Percentiles rank a stretch among this genome's conserved stretches.
Evolutionary conservation across 2,329 filamentous ascomycete species (phyloP).

Genomic region (Elsinoe necatrix): DNA sequence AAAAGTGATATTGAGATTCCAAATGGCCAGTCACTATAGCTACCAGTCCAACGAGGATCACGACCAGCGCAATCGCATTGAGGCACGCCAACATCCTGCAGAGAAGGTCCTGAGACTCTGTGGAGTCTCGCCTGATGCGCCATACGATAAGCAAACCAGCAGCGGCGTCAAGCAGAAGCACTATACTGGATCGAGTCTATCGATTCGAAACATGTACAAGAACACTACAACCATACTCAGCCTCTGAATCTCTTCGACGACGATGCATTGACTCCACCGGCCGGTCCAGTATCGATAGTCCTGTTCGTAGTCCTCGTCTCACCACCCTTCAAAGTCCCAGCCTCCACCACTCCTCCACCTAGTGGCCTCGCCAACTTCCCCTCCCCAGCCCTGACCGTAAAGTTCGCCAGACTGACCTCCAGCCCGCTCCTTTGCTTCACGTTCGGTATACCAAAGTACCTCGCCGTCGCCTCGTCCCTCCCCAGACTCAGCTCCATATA

Average conservation of each 20-base stretch:
- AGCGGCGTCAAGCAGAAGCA: no score
- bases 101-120: no score
- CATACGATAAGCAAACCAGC: no score
- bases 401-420: constrained; percentile 59
- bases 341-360: constrained; percentile 42
- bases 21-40: no score
- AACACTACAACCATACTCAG: neutral
- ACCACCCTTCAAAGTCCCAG: constrained; percentile 43
- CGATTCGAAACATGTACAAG: neutral
- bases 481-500: constrained; percentile 57
- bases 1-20: no score
- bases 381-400: constrained; percentile 52
- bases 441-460: constrained; percentile 55
- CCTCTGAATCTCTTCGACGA: constrained; percentile 2
- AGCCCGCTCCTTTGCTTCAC: constrained; percentile 49
- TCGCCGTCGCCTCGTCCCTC: constrained; percentile 47
- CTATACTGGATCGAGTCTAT: neutral
- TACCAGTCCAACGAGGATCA: no score
- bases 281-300: neutral
- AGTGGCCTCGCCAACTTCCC: constrained; percentile 47
- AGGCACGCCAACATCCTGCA: no score
- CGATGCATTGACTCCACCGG: neutral
- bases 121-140: no score
- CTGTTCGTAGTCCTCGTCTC: constrained; percentile 5
- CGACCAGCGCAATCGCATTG: no score